A percentile compares a stretch with the other conserved stretches of the same genome.
Evolutionary conservation across 2,329 filamentous ascomycete species (phyloP).

Genomic region (Fusarium sp.): DNA sequence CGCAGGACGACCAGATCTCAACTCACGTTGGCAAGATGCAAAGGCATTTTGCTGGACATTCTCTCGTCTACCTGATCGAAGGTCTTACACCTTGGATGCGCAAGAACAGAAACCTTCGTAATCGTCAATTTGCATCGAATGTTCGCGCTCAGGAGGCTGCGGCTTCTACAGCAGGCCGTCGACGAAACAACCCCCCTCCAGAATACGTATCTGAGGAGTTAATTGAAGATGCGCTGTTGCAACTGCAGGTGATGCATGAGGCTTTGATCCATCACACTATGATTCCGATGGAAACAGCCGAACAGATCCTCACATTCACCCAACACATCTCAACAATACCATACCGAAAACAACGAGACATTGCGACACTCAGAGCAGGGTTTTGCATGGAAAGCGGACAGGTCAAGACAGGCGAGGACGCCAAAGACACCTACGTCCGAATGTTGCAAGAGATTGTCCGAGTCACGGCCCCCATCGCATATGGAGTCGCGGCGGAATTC

Average conservation of each 20-base stretch:
- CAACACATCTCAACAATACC: conserved; percentile 83
- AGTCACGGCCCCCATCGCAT: conserved; percentile 78
- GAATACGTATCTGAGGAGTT: conserved; percentile 73
- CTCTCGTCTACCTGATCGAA: conserved; percentile 78
- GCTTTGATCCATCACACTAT: conserved; percentile 78
- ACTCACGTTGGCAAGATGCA: conserved; percentile 69
- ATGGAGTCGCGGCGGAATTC: conserved; percentile 74
- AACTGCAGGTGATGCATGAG: conserved; percentile 75
- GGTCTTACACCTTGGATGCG: conserved; percentile 74
- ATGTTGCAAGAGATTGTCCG: conserved; percentile 82
- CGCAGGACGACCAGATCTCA: conserved; percentile 65
- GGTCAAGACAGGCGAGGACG: conserved; percentile 75
- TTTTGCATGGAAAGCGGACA: conserved; percentile 87
- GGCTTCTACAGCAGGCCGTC: conserved; percentile 46
- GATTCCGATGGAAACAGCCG: conserved; percentile 71
- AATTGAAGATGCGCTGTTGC: conserved; percentile 77
- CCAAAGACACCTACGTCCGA: conserved; percentile 74
- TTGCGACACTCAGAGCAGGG: conserved; percentile 63
- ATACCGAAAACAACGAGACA: conserved; percentile 69
- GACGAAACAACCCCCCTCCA: conserved; percentile 53
- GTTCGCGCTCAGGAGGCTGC: conserved; percentile 62
- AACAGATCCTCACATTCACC: conserved; percentile 80
- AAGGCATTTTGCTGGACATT: conserved; percentile 62
- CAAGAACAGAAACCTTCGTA: conserved; percentile 75
- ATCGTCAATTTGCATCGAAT: conserved; percentile 74